Base-by-base conservation (phyloP, 139 green algal species). In the Closterium sp. region DNA sequence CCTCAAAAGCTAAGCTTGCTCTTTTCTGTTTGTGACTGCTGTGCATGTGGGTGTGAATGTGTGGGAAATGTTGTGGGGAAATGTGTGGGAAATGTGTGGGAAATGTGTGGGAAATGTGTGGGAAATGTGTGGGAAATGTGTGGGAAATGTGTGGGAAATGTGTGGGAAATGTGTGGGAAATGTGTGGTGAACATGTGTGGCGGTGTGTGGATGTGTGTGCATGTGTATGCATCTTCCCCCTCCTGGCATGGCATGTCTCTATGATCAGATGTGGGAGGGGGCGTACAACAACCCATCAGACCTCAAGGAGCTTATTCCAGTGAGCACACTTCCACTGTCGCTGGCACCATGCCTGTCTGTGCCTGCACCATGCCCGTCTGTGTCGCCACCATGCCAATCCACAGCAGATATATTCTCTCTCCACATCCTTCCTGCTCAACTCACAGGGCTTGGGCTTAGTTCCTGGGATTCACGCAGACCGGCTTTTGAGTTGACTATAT, bases 301-400 rank as follows among this genome's bases (percentile, higher is more conserved):
- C 93, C 96, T 99, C 4, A 99, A 99, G 95, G 98, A 99, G 96
- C 97, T 99, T 92, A 98, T 98, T 70, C 98, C 98, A 11, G 91
- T 93, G 27, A 87, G 19, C 31, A 19, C 45, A 17, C 32, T 2
- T 4, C 10, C 42, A 62, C 5, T 62, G 42, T n/a, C n/a, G n/a
- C 42, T 7, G n/a, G n/a, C n/a, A n/a, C n/a, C n/a, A n/a, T 70
- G 10, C 45, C 32, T 38, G 2, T 2, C 45, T 70, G 9, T 70
- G 10, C 45, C 5, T 70, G 45, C 11, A 19, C 45, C 45, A 38
- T 38, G 32, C 32, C 3, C 32, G n/a, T n/a, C n/a, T n/a, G n/a
- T n/a, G n/a, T n/a, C n/a, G n/a, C n/a, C n/a, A n/a, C n/a, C n/a
- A n/a, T n/a, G n/a, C n/a, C n/a, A n/a, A n/a, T n/a, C n/a, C n/a